phyloP scores from a whole-genome alignment of 2,329 filamentous ascomycete species.

The Nemania sp. region DNA sequence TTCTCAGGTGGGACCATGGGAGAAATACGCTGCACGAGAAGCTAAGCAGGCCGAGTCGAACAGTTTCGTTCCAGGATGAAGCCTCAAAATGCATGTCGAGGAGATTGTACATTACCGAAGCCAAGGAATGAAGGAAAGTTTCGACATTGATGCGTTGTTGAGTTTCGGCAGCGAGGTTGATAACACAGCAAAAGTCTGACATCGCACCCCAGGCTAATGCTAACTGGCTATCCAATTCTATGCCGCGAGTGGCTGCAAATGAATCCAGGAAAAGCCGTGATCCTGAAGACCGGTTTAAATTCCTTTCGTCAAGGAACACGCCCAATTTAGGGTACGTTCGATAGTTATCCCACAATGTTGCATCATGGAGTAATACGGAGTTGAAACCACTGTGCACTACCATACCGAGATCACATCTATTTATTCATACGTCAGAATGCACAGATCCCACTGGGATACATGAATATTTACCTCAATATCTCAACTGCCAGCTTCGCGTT shows the following conservation, averaged over 20 bases:
- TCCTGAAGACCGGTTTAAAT: background rate
- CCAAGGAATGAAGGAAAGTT: slow-evolving; percentile 50
- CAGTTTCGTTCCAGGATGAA: slow-evolving; percentile 50
- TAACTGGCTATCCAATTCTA: slow-evolving; percentile 38
- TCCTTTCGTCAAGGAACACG: background rate
- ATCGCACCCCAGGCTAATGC: slow-evolving; percentile 41
- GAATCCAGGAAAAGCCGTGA: background rate
- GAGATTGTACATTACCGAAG: slow-evolving; percentile 57
- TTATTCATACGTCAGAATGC: background rate
- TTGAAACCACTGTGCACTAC: slow-evolving; percentile 1
- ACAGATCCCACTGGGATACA: background rate
- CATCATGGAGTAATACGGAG: background rate
- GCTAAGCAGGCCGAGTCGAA: slow-evolving; percentile 56
- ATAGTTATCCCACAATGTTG: background rate
- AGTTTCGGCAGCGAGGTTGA: slow-evolving; percentile 45
- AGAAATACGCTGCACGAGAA: slow-evolving; percentile 57
- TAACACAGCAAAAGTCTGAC: slow-evolving; percentile 45
- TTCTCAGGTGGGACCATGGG: slow-evolving; percentile 51
- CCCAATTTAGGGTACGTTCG: slow-evolving; percentile 9
- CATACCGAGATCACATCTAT: slow-evolving; percentile 17
- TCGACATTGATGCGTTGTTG: slow-evolving; percentile 36
- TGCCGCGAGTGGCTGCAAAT: background rate
- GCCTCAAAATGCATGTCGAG: slow-evolving; percentile 50
- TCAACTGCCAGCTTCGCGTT: slow-evolving; percentile 54
- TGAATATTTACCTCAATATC: slow-evolving; percentile 38